Conservation (phyloP, 495 filamentous ascomycete species). For the Neurospora hispaniola region DNA sequence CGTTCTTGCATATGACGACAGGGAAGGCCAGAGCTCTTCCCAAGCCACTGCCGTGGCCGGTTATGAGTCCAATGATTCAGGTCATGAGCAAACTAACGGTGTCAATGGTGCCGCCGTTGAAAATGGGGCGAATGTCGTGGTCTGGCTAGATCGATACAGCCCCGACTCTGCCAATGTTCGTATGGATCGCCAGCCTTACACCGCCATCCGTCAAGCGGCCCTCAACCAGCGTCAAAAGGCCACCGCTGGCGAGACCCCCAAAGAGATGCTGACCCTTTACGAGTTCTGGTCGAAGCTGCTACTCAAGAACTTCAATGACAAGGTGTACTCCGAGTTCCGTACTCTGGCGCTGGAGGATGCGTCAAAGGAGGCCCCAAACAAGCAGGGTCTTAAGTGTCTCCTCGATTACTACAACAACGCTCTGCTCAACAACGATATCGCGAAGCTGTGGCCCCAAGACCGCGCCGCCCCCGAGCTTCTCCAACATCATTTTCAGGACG, state of each 20-base stretch:
- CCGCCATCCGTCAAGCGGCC: constrained; percentile 43
- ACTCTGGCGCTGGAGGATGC: constrained; percentile 59
- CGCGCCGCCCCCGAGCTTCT: constrained; percentile 18
- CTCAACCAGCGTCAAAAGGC: constrained; percentile 45
- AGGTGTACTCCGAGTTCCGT: constrained; percentile 75
- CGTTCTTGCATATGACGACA: constrained; percentile 11
- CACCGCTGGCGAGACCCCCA: constrained; percentile 31
- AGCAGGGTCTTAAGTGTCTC: constrained; percentile 16
- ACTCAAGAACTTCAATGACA: constrained; percentile 60
- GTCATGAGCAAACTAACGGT: not conserved
- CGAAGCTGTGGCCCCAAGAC: constrained; percentile 21
- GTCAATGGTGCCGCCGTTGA: constrained; percentile 2
- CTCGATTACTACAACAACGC: constrained; percentile 20
- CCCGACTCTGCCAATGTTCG: constrained; percentile 14
- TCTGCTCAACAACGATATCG: constrained; percentile 11
- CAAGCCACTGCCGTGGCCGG: constrained; percentile 10
- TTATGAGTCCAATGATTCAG: constrained; percentile 4
- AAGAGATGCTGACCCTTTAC: constrained; percentile 58
- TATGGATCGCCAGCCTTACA: constrained; percentile 43
- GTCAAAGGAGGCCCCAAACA: constrained; percentile 13
- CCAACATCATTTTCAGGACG: constrained; percentile 17
- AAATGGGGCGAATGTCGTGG: constrained; percentile 2
- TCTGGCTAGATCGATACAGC: constrained; percentile 9
- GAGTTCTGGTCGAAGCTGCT: constrained; percentile 75
- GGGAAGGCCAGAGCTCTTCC: constrained; percentile 3